A percentile compares a stretch with the other conserved stretches of the same genome.
These are phyloP conservation scores for Magnolia officinalis DNA, from an alignment of 164 flowering plant species.

Conservation along the genomic window DNA sequence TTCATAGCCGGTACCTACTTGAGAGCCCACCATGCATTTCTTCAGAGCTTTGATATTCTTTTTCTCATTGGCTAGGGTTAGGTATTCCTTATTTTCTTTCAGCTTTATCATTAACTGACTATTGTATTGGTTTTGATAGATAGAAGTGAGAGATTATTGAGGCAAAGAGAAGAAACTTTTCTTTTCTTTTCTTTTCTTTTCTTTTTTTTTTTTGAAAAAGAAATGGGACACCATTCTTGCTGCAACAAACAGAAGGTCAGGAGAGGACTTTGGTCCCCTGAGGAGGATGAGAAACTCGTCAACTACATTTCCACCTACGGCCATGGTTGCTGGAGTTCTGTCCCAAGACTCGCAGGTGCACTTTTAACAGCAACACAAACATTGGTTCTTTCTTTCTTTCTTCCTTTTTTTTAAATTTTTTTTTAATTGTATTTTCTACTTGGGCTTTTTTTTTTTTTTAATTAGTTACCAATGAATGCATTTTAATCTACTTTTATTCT, in stretches of 20 bases:
- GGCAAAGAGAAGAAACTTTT: neutral
- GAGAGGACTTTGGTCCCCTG: slow-evolving; percentile 91
- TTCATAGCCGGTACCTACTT: neutral
- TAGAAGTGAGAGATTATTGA: slow-evolving; percentile 2
- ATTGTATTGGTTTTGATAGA: neutral
- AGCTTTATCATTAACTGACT: neutral
- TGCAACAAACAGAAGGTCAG: slow-evolving; percentile 87
- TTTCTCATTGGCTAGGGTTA: neutral
- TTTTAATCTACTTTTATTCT: neutral
- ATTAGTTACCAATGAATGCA: neutral
- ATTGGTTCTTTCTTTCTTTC: neutral
- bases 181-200: neutral
- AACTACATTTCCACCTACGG: slow-evolving; percentile 72
- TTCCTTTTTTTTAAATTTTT: neutral
- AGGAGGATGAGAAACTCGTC: slow-evolving; percentile 88
- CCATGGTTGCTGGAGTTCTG: slow-evolving; percentile 90
- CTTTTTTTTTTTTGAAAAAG: neutral
- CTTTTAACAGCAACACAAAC: neutral
- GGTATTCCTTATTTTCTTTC: neutral
- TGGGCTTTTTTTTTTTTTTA: neutral
- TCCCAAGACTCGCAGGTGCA: slow-evolving; percentile 75
- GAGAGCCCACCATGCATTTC: neutral
- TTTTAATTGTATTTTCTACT: neutral
- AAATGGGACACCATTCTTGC: slow-evolving; percentile 84
- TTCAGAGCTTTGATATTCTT: neutral